Percentiles rank a stretch among this genome's conserved stretches.
phyloP scores from a whole-genome alignment of 805 yeast genomes.

The Brettanomyces sp. region DNA sequence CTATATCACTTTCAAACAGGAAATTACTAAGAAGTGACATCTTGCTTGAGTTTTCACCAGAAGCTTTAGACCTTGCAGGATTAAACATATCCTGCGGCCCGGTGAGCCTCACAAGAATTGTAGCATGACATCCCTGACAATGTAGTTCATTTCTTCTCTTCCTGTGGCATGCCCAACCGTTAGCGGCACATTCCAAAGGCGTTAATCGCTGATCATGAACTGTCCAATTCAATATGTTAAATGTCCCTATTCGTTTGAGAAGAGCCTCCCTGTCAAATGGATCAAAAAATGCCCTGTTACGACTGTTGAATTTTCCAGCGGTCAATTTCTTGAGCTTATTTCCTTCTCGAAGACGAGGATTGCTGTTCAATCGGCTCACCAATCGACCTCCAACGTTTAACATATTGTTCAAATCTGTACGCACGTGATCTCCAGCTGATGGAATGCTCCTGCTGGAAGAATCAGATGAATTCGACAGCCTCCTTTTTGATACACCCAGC shows the following conservation, averaged over 20 bases:
- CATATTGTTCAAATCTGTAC: neutral
- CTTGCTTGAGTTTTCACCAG: neutral
- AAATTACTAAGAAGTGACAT: neutral
- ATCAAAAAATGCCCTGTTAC: slow-evolving; percentile 6
- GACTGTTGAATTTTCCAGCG: neutral
- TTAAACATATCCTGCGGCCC: slow-evolving; percentile 6
- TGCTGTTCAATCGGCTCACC: neutral
- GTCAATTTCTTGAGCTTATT: neutral
- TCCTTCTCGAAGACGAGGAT: neutral
- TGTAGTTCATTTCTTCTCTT: slow-evolving; percentile 22
- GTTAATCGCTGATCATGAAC: slow-evolving; percentile 25
- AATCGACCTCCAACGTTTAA: neutral
- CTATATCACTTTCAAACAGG: slow-evolving; percentile 1
- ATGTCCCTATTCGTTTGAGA: slow-evolving; percentile 33
- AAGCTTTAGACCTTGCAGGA: slow-evolving; percentile 8
- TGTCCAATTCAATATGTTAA: slow-evolving; percentile 39
- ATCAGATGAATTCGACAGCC: slow-evolving; percentile 13
- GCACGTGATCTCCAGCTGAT: neutral
- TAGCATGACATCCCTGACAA: slow-evolving; percentile 26
- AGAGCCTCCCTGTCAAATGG: slow-evolving; percentile 23
- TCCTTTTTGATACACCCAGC: slow-evolving; percentile 12
- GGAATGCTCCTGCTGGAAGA: neutral
- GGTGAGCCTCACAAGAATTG: slow-evolving; percentile 15
- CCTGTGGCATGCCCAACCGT: slow-evolving; percentile 44
- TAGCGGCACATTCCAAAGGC: slow-evolving; percentile 39